phyloP scores from a whole-genome alignment of 768 basidiomycete species.

The Myochromella boudieri region DNA sequence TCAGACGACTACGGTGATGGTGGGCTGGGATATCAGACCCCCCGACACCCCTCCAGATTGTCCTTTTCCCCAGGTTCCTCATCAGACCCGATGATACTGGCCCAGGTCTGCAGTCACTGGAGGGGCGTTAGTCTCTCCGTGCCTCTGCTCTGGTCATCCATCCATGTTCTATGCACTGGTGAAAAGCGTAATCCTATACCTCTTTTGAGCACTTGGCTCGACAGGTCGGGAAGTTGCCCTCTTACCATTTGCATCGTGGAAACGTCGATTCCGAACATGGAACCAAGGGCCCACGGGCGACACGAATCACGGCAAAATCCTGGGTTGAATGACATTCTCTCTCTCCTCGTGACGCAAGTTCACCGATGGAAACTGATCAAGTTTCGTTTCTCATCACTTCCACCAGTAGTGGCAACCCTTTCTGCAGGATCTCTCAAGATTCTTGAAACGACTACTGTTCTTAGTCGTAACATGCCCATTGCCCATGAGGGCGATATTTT shows the following conservation, averaged over 20 bases:
- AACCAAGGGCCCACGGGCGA: neutral
- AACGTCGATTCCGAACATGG: neutral
- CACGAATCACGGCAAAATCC: neutral
- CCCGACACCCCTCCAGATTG: neutral
- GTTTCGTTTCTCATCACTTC: conserved; percentile 2
- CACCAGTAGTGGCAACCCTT: neutral
- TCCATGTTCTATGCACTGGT: conserved; percentile 5
- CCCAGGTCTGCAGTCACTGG: conserved; percentile 11
- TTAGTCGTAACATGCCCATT: neutral
- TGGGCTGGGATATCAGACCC: neutral
- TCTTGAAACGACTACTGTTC: conserved; percentile 5
- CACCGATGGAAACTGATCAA: conserved; percentile 13
- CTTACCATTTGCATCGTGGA: conserved; percentile 8
- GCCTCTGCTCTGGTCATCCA: conserved; percentile 10
- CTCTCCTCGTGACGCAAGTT: conserved; percentile 5
- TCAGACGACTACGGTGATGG: neutral
- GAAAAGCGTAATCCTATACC: neutral
- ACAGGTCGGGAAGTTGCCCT: conserved; percentile 1
- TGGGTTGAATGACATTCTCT: conserved; percentile 2
- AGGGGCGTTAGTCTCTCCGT: conserved; percentile 3
- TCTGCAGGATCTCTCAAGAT: neutral
- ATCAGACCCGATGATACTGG: conserved; percentile 9
- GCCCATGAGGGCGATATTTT: neutral
- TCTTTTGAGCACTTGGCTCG: conserved; percentile 8
- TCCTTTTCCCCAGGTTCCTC: conserved; percentile 3